phyloP scores from a whole-genome alignment of 768 basidiomycete species.

The Russula sp. region DNA sequence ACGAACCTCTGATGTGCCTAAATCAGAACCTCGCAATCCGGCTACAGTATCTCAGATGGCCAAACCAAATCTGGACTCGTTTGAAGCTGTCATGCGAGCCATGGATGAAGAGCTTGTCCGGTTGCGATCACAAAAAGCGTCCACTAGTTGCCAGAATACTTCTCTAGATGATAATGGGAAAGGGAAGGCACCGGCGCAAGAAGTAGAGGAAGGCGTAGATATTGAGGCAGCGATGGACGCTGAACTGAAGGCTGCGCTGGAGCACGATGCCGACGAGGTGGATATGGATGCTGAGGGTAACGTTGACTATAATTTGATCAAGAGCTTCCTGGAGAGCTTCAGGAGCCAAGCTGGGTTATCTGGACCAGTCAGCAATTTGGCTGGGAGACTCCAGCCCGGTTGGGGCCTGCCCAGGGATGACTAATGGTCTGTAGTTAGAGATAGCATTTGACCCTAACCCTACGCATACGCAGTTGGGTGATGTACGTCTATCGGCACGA shows the following conservation, averaged over 20 bases:
- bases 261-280: constrained; percentile 48
- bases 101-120: constrained; percentile 80
- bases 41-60: constrained; percentile 28
- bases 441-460: constrained; percentile 4
- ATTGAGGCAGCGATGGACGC: constrained; percentile 87
- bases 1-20: neutral
- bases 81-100: constrained; percentile 93
- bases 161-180: constrained; percentile 34
- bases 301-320: constrained; percentile 87
- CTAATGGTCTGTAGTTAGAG: neutral
- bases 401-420: constrained; percentile 71
- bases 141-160: neutral
- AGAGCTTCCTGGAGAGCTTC: constrained; percentile 95
- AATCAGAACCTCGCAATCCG: constrained; percentile 19
- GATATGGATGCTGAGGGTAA: constrained; percentile 38
- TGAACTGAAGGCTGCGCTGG: constrained; percentile 64
- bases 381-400: constrained; percentile 71
- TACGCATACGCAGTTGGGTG: neutral
- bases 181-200: constrained; percentile 35
- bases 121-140: constrained; percentile 29
- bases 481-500: neutral
- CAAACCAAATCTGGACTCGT: constrained; percentile 80
- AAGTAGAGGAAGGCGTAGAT: constrained; percentile 48
- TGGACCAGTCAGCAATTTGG: constrained; percentile 88
- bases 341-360: constrained; percentile 83